A percentile compares a stretch with the other conserved stretches of the same genome.
These are phyloP conservation scores for Pseudonitzschia delicatissima DNA, from an alignment of 108 stramenopile species.

Conservation along the genomic window DNA sequence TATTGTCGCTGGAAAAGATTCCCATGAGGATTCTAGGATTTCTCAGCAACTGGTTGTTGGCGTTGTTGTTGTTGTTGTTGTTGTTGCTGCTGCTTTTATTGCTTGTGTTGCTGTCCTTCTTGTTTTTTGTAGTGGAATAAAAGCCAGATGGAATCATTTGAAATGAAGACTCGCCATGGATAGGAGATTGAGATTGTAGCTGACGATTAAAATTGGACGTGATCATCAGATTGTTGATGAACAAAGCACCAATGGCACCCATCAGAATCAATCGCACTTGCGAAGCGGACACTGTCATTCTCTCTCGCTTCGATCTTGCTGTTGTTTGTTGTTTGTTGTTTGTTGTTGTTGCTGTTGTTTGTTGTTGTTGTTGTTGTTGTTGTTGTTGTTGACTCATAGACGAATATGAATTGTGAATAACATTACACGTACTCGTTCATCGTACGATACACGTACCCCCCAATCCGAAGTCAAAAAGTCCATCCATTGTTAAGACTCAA, in stretches of 20 bases:
- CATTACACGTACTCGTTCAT: no score
- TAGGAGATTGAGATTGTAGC: no score
- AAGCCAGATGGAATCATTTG: neutral
- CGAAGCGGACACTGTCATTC: neutral
- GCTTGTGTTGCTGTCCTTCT: neutral
- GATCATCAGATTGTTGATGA: constrained; percentile 4
- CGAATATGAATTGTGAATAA: no score
- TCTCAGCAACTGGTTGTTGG: neutral
- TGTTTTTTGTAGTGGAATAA: neutral
- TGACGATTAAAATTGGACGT: no score
- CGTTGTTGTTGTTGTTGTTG: neutral
- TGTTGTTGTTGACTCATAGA: no score
- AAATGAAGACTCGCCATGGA: no score
- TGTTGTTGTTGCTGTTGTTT: neutral
- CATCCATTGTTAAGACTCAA: no score
- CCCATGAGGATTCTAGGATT: constrained; percentile 36
- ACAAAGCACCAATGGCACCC: constrained; percentile 12
- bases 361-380: no score
- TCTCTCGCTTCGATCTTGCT: neutral
- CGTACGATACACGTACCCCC: no score
- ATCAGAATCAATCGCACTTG: constrained; percentile 3
- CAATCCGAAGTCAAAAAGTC: no score
- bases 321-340: neutral
- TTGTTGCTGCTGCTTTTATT: neutral
- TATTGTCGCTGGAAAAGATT: constrained; percentile 36